phyloP scores from a whole-genome alignment of 2,329 filamentous ascomycete species.

The Aspergillus sp. region DNA sequence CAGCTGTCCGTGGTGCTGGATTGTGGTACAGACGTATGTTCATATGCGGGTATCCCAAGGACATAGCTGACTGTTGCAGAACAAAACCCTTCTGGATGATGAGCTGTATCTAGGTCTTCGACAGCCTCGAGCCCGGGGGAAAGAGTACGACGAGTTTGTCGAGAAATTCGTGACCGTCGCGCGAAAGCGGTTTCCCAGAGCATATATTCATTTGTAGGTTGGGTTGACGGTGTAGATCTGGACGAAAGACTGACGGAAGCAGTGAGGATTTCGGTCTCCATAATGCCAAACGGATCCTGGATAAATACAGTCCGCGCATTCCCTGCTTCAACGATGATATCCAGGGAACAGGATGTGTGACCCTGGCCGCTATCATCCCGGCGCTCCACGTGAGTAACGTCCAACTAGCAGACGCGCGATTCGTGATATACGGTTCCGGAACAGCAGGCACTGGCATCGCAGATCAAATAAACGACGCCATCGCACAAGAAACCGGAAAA shows the following conservation, averaged over 20 bases:
- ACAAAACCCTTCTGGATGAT: constrained; percentile 64
- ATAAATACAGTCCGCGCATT: constrained; percentile 63
- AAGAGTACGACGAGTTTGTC: constrained; percentile 68
- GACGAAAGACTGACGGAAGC: background rate
- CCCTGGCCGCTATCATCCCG: constrained; percentile 71
- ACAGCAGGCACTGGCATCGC: constrained; percentile 80
- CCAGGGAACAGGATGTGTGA: constrained; percentile 81
- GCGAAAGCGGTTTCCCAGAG: constrained; percentile 62
- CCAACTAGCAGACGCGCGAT: constrained; percentile 58
- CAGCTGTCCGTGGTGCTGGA: constrained; percentile 76
- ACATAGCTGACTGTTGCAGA: constrained; percentile 34
- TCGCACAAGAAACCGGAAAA: constrained; percentile 58
- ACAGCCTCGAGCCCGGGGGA: constrained; percentile 57
- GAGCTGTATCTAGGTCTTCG: constrained; percentile 70
- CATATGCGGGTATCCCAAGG: background rate
- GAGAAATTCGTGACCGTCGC: constrained; percentile 64
- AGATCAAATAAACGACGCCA: constrained; percentile 73
- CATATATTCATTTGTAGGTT: constrained; percentile 68
- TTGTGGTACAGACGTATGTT: constrained; percentile 62
- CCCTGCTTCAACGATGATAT: constrained; percentile 89
- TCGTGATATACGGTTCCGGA: constrained; percentile 72
- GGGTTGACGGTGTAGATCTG: too few species aligned
- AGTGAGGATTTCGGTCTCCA: constrained; percentile 70
- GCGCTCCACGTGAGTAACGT: constrained; percentile 61
- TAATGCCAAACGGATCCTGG: constrained; percentile 69